Base-by-base conservation (phyloP, 495 filamentous ascomycete species). In the Penicillium psychrofluorescens region DNA sequence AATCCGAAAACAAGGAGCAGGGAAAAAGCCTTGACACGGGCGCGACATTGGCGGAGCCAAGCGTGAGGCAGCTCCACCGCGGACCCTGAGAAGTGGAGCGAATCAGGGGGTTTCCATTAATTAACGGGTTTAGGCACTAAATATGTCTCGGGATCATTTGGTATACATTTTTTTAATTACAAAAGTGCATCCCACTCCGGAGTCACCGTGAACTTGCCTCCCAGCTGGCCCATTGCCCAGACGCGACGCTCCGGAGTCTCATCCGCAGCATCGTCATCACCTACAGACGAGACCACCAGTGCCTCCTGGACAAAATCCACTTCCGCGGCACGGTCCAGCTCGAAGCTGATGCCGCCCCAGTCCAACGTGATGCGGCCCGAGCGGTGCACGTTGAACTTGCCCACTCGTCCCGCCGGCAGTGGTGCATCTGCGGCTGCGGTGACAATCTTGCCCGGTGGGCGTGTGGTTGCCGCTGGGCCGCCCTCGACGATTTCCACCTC, bases 371-470 rank as follows among this genome's bases (percentile, higher is more conserved):
- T 63, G 11, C 61, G 57, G 6, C 72, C 72, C 31, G 71, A 74
- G 9, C 63, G 63, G 56, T 78, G 74, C 6, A 79, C 70, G 39
- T 73, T 79, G 29, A 75, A 53, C 27, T 77, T 79, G 53, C 72
- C 80, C 29, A 76, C 70, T 31, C 71, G 73, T 13, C 74, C 83
- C 2, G 77, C 70, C 35, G 74, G 71, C 35, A 84, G 71, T 36
- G 61, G 44, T 51, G 63, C 61, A 38, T 64, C 55, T 13, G 61
- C 54, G 1, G 64, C 43, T 7, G 57, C 67, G 6, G 70, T 72
- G 39, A 72, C 55, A 36, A 70, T 49, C 44, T 62, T 50, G 40
- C 36, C 52, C 32, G 13, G 28, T 47, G 33, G 51, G 41, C 2
- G 34, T 22, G 43, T 44, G 11, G 44, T 13, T 31, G 52, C 46